A percentile compares a stretch with the other conserved stretches of the same genome.
These are phyloP conservation scores for Austroboletus niveus DNA, from an alignment of 1,284 basidiomycete genomes.

Conservation along the genomic window DNA sequence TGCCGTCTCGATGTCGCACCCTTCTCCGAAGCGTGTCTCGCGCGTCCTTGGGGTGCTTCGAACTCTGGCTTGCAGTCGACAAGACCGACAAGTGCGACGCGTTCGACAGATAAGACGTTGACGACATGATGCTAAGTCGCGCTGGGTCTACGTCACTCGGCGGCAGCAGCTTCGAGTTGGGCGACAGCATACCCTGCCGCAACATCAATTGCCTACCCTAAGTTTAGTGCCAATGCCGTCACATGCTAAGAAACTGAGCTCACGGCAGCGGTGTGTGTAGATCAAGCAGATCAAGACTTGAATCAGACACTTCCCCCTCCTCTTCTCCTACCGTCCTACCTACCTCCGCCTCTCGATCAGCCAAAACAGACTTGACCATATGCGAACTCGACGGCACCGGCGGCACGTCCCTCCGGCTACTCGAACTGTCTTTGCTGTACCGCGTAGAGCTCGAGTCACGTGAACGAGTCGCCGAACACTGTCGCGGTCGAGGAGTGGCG, in stretches of 20 bases:
- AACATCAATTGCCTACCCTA: constrained; percentile 64
- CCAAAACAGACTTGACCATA: background rate
- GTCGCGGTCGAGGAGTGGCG: constrained; percentile 29
- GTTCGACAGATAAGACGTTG: constrained; percentile 23
- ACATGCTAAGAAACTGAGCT: constrained; percentile 32
- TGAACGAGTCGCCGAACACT: constrained; percentile 23
- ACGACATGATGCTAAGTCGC: constrained; percentile 38
- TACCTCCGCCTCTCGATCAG: background rate
- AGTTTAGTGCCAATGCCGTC: background rate
- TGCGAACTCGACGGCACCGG: constrained; percentile 10
- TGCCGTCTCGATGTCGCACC: constrained; percentile 68
- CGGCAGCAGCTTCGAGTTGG: constrained; percentile 66
- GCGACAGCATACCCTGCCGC: constrained; percentile 70
- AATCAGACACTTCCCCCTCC: constrained; percentile 48
- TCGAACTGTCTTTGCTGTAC: constrained; percentile 13
- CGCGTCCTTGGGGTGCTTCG: constrained; percentile 58
- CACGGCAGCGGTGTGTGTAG: constrained; percentile 76
- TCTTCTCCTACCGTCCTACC: constrained; percentile 11
- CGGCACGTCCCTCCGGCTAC: constrained; percentile 7
- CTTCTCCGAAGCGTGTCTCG: constrained; percentile 63
- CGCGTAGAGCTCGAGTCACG: constrained; percentile 20
- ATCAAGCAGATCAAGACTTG: constrained; percentile 74
- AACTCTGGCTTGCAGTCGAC: constrained; percentile 40
- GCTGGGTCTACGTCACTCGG: constrained; percentile 19
- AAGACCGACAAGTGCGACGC: constrained; percentile 37